These are phyloP conservation scores for Aureobasidium vineae DNA, from an alignment of 2,329 filamentous ascomycete genomes.

Conservation along the genomic window DNA sequence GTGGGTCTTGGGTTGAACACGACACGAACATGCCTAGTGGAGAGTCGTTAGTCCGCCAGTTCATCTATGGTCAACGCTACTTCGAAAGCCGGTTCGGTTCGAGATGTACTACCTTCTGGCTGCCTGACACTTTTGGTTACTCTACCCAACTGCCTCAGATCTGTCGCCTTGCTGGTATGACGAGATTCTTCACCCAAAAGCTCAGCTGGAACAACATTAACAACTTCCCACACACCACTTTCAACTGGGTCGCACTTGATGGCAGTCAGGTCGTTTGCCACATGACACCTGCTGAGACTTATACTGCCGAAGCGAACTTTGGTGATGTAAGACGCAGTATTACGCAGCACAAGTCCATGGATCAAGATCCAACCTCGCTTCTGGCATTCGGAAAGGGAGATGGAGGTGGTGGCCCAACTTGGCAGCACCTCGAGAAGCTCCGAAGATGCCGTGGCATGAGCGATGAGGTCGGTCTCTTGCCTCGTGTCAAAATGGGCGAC, in stretches of 20 bases:
- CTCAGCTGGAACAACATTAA: slow-evolving; percentile 99
- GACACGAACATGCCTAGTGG: slow-evolving; percentile 97
- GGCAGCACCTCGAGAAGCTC: slow-evolving; percentile 91
- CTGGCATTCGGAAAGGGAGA: slow-evolving; percentile 97
- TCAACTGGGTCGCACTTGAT: slow-evolving; percentile 96
- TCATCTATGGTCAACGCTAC: slow-evolving; percentile 91
- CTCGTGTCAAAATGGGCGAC: slow-evolving; percentile 81
- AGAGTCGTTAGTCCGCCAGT: slow-evolving; percentile 90
- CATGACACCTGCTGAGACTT: slow-evolving; percentile 94
- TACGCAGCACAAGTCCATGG: slow-evolving; percentile 90
- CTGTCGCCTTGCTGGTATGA: slow-evolving; percentile 93
- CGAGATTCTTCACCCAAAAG: slow-evolving; percentile 95
- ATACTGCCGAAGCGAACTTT: slow-evolving; percentile 92
- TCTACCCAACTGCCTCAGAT: slow-evolving; percentile 92
- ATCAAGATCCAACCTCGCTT: slow-evolving; percentile 85
- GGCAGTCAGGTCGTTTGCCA: slow-evolving; percentile 96
- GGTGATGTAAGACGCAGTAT: slow-evolving; percentile 89
- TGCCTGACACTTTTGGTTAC: slow-evolving; percentile 98
- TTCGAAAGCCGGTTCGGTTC: slow-evolving; percentile 91
- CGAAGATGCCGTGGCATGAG: slow-evolving; percentile 87
- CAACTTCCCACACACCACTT: slow-evolving; percentile 96
- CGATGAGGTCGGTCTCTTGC: slow-evolving; percentile 79
- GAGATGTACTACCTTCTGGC: slow-evolving; percentile 89
- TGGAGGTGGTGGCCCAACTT: slow-evolving; percentile 91
- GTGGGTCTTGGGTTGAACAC: slow-evolving; percentile 98